Evolutionary conservation across 805 yeast genomes (phyloP).

Genomic region (Phaffomyces opuntiae): DNA sequence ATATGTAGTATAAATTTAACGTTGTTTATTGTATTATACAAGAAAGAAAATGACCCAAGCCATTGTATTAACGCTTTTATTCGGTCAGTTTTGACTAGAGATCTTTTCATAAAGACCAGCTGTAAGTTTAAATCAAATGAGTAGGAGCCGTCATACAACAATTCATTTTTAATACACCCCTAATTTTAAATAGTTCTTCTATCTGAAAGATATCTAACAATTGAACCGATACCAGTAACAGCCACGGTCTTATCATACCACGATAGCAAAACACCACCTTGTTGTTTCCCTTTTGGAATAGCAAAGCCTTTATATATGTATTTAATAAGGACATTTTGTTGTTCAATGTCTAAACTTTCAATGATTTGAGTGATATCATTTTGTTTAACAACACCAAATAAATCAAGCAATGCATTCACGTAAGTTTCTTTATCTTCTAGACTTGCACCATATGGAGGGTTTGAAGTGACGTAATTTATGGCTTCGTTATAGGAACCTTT

Average conservation of each 20-base stretch:
- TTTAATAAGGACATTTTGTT: constrained; percentile 74
- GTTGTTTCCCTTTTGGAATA: constrained; percentile 68
- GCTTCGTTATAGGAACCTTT: constrained; percentile 71
- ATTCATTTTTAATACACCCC: background rate
- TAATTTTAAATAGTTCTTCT: constrained; percentile 58
- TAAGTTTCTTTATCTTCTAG: constrained; percentile 46
- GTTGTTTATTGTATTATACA: no score
- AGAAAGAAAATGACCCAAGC: no score
- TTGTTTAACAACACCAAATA: constrained; percentile 59
- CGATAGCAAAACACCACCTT: constrained; percentile 75
- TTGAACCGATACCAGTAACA: constrained; percentile 80
- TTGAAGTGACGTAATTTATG: constrained; percentile 50
- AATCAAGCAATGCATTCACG: constrained; percentile 55
- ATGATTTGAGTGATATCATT: constrained; percentile 62
- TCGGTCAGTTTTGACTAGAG: no score
- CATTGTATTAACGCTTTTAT: no score
- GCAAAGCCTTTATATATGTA: constrained; percentile 84
- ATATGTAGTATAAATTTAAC: no score
- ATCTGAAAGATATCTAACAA: constrained; percentile 80
- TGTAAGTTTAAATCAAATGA: no score
- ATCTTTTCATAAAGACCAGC: no score
- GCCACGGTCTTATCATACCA: constrained; percentile 93
- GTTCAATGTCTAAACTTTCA: constrained; percentile 48
- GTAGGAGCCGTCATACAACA: no score
- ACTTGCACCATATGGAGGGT: constrained; percentile 81